Base-by-base conservation (phyloP, 2,329 filamentous ascomycete species). In the Claviceps humidiphila region DNA sequence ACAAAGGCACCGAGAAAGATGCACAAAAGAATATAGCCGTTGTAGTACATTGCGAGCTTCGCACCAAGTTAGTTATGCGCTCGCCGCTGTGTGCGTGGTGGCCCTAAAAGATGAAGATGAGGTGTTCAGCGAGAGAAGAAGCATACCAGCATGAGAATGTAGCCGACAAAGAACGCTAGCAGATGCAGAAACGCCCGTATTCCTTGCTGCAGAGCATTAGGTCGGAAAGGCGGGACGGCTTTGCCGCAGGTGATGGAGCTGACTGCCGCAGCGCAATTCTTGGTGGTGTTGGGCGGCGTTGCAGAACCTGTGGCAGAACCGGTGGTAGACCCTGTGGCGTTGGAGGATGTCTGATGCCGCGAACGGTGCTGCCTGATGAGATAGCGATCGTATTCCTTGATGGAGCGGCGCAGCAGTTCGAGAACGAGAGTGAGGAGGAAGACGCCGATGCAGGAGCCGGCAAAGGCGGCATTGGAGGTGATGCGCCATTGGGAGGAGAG, bases 371-470 rank as follows among this genome's bases (percentile, higher is more conserved):
- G 73, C 30, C 74, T 74, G 54, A 84, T 61, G 34, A 89, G 74
- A 60, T 77, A 78, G 26, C 77, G 73, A 64, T 93, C 87, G 66
- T 84, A 91, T 64, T 89, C 85, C 59, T 85, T 82, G 57, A 78
- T 75, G 24, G 76, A 60, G 34, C 87, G 83, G 49, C 88, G 84
- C 22, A 93, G 74, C 53, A 82, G 71, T 63, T 93, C 87, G 58
- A 93, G 82, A 5, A 69, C 61, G 50, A 91, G 75, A 58, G 86
- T 84, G 51, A 94, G 80, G n/a, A 84, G 70, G 55, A 89, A 73
- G 39, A 89, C 81, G 55, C 85, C 87, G 61, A 94, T 83, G 69
- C 87, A 93, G 50, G 82, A 85, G 22, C 84, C 87, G 47, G 84
- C 87, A 63, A 94, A 91, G 76, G 84, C 84, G 64, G 77, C 82